Evolutionary conservation across 257 asterid genomes (phyloP).

Genomic region (Solanum pinnatisectum): DNA sequence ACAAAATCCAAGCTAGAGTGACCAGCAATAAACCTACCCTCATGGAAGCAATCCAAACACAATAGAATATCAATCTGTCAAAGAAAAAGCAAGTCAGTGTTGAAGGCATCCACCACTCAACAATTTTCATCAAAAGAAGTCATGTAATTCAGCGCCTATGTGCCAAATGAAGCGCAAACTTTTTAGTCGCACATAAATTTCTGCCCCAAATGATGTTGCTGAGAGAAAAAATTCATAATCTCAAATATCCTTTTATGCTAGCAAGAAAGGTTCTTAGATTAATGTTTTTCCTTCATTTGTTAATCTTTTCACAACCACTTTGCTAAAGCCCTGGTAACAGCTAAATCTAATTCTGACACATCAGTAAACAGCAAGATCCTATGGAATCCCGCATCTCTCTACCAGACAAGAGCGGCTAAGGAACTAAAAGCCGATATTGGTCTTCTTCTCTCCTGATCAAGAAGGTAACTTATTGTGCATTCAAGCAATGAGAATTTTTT

Average conservation of each 20-base stretch:
- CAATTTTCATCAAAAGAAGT: background rate
- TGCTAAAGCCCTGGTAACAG: background rate
- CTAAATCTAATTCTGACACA: background rate
- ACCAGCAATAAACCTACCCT: constrained; percentile 80
- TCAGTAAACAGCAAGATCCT: background rate
- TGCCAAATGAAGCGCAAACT: background rate
- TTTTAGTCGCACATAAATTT: background rate
- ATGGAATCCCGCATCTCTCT: background rate
- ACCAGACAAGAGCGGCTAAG: background rate
- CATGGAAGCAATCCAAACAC: constrained; percentile 83
- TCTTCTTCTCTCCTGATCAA: background rate
- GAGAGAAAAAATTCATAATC: background rate
- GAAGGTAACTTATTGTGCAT: background rate
- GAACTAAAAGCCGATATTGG: background rate
- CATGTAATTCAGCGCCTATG: background rate
- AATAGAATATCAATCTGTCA: constrained; percentile 66
- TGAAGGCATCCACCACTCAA: background rate
- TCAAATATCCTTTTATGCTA: background rate
- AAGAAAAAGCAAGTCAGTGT: constrained; percentile 19
- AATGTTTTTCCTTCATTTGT: background rate
- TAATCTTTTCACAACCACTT: background rate
- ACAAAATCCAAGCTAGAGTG: constrained; percentile 88
- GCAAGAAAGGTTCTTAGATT: background rate
- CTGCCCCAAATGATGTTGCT: background rate
- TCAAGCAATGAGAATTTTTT: background rate